These are phyloP conservation scores for Globisporangium paddicum DNA, from an alignment of 352 stramenopile species.

Conservation along the genomic window DNA sequence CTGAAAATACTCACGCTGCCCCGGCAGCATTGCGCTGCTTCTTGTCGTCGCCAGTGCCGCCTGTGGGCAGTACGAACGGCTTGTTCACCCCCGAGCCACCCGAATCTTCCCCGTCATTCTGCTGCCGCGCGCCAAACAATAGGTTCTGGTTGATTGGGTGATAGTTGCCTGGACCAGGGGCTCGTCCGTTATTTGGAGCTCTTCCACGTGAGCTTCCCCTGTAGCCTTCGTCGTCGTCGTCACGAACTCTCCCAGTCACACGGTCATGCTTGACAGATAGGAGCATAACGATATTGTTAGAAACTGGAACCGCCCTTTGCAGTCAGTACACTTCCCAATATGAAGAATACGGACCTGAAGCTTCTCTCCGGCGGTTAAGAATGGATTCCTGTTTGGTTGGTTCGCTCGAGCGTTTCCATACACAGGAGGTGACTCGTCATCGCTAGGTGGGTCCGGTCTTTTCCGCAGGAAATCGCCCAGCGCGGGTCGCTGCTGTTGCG, in stretches of 20 bases:
- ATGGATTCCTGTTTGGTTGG: constrained; percentile 32
- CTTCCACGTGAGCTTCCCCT: constrained; percentile 17
- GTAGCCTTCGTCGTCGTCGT: constrained; percentile 27
- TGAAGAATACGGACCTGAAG: constrained; percentile 33
- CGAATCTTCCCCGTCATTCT: constrained; percentile 20
- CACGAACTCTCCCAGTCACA: constrained; percentile 29
- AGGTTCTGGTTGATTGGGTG: constrained; percentile 77
- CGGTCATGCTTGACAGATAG: constrained; percentile 29
- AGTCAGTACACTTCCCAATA: neutral
- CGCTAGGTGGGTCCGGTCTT: constrained; percentile 11
- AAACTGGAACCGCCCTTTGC: neutral
- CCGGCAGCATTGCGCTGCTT: constrained; percentile 2
- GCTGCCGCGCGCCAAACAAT: constrained; percentile 36
- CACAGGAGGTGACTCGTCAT: constrained; percentile 7
- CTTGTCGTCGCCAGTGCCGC: constrained; percentile 26
- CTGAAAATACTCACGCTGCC: constrained; percentile 3
- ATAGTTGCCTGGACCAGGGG: constrained; percentile 38
- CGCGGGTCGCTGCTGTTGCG: constrained; percentile 3
- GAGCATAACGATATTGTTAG: neutral
- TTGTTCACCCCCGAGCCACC: constrained; percentile 46
- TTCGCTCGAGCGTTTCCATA: constrained; percentile 9
- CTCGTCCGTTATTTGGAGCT: constrained; percentile 15
- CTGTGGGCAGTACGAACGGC: constrained; percentile 64
- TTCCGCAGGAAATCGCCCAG: constrained; percentile 41
- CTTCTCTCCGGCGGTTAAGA: constrained; percentile 65